Percentiles rank a stretch among this genome's conserved stretches.
phyloP scores from a whole-genome alignment of 176 grass and related monocot genomes.

The Eleusine coracana region DNA sequence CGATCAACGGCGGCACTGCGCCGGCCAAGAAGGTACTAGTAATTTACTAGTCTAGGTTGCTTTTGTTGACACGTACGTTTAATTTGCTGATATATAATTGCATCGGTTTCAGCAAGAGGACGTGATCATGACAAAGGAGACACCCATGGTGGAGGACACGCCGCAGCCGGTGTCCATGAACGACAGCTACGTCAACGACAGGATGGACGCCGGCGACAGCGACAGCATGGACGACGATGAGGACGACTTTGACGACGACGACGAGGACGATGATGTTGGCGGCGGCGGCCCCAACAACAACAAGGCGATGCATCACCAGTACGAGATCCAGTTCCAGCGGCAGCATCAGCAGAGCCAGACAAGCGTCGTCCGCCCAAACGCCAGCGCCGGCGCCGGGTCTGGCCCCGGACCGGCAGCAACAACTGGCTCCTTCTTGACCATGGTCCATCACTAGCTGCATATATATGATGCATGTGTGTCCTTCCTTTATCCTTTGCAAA shows the following conservation, averaged over 20 bases:
- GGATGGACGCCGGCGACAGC: slow-evolving; percentile 30
- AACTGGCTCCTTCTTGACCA: slow-evolving; percentile 82
- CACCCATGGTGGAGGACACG: slow-evolving; percentile 28
- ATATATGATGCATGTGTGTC: not conserved
- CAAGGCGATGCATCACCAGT: slow-evolving; percentile 46
- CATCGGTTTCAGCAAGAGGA: slow-evolving; percentile 44
- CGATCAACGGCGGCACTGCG: slow-evolving; percentile 50
- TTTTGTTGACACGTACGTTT: not conserved
- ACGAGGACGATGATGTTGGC: slow-evolving; percentile 22
- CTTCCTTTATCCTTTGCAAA: not conserved
- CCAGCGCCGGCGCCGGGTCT: slow-evolving; percentile 9
- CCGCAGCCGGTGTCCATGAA: slow-evolving; percentile 51
- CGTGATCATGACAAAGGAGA: slow-evolving; percentile 45
- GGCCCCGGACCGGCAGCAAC: slow-evolving; percentile 37
- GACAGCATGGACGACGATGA: slow-evolving; percentile 50
- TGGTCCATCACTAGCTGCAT: slow-evolving; percentile 62
- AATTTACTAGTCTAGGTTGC: not conserved
- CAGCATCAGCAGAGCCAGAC: slow-evolving; percentile 36
- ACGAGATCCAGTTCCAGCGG: slow-evolving; percentile 83
- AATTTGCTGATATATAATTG: not conserved
- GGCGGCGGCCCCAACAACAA: slow-evolving; percentile 1
- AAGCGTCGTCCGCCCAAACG: slow-evolving; percentile 41
- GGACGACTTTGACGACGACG: slow-evolving; percentile 58
- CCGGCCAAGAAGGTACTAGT: slow-evolving; percentile 59
- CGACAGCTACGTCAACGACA: slow-evolving; percentile 51